Evolutionary conservation across 2,329 filamentous ascomycete species (phyloP), one percentile per base, ranked within the genome.

Genomic region (Aspergillus alliaceus): DNA sequence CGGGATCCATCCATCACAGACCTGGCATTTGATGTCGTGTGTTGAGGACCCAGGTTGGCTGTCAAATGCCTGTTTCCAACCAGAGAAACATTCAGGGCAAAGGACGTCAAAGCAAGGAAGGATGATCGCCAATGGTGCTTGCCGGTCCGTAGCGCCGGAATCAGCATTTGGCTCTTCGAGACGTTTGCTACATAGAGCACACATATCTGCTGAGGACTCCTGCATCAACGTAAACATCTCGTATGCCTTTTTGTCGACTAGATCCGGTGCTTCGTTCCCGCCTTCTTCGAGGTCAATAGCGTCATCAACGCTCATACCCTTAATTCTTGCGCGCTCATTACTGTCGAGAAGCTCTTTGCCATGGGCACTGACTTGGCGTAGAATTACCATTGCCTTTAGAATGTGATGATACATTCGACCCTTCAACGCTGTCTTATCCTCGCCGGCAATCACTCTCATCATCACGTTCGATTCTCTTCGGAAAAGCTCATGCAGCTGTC

Each of bases 361-460:
- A 71, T 97, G 93, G 1, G 93, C 95, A 69, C 93, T 97, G 51
- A 98, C 89, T 39, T 96, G 82, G 9, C 95, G 90, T 18, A 99
- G 84, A 29, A 93, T 89, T 63, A 96, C 83, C 68, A 99, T 96
- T 4, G 91, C 90, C 63, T 95, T 93, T 59, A 99, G 77, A 47
- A 99, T 95, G 66, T 96, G 91, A 47, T 95, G 93, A 69, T 96
- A 97, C n/a, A 90, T 89, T 64, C 89, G 91, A 40, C 93, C 93
- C 39, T 89, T 90, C 51, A 95, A 81, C 60, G 85, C 84, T 61
- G 86, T 88, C 52, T 84, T 85, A 64, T 83, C 81, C 66, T 86
- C 77, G 70, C 86, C 76, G 8, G 86, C 85, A 62, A 97, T 86
- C 2, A 91, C 87, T 59, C 87, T 85, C 64, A 98, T 87, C 67